A percentile compares a stretch with the other conserved stretches of the same genome.
phyloP scores from a whole-genome alignment of 2,329 filamentous ascomycete genomes.

The Trichoderma atroviride region DNA sequence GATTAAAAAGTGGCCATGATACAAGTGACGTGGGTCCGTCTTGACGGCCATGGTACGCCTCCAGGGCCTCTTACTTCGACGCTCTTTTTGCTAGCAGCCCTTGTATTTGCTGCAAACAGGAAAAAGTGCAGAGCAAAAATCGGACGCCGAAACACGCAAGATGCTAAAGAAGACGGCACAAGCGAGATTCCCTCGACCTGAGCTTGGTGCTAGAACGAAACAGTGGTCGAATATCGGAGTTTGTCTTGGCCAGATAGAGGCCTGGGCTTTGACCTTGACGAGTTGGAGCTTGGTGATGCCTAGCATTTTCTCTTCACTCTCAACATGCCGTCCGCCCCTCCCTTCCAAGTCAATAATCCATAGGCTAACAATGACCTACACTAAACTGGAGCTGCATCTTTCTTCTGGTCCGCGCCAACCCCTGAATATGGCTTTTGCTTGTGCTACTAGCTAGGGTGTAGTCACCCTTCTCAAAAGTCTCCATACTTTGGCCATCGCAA shows the following conservation, averaged over 20 bases:
- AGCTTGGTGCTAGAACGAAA: neutral
- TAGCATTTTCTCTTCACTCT: conserved; percentile 6
- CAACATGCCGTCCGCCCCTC: neutral
- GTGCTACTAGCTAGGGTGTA: conserved; percentile 15
- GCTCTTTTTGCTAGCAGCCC: neutral
- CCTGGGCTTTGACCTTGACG: conserved; percentile 12
- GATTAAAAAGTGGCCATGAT: neutral
- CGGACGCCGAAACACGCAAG: neutral
- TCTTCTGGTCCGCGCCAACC: conserved; percentile 20
- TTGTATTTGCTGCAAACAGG: neutral
- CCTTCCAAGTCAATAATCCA: conserved; percentile 17
- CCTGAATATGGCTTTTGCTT: conserved; percentile 21
- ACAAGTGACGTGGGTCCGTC: neutral
- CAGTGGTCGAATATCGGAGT: neutral
- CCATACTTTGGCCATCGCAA: conserved; percentile 5
- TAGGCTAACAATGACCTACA: conserved; percentile 14
- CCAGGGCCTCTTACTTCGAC: neutral
- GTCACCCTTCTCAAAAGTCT: conserved; percentile 15
- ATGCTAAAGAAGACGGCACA: neutral
- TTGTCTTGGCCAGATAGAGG: conserved; percentile 6
- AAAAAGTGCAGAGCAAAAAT: neutral
- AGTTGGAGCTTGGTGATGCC: neutral
- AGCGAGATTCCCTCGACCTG: neutral
- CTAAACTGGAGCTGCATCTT: conserved; percentile 11
- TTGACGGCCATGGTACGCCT: neutral